A percentile compares a stretch with the other conserved stretches of the same genome.
Evolutionary conservation across 1,284 basidiomycete genomes (phyloP).

Genomic region (Melampsora americana): DNA sequence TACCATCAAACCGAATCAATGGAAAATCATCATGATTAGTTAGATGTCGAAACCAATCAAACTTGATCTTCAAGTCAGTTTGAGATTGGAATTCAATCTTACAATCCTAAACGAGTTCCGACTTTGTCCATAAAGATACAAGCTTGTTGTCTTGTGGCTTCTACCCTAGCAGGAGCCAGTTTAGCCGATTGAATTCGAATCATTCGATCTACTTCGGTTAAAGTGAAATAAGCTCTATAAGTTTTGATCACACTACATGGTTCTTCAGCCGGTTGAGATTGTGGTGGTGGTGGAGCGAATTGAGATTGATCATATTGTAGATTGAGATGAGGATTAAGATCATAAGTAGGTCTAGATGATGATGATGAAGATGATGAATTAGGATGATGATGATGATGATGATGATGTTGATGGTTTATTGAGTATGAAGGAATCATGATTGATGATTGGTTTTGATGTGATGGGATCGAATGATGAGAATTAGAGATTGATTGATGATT

Average conservation of each 20-base stretch:
- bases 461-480: no score
- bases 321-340: not conserved
- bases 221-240: conserved; percentile 36
- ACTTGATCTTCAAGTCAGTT: not conserved
- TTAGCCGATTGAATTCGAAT: conserved; percentile 29
- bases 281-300: not conserved
- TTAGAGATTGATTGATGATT: no score
- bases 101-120: conserved; percentile 86
- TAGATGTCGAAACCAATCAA: not conserved
- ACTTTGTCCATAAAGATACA: conserved; percentile 84
- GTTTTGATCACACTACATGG: conserved; percentile 30
- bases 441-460: no score
- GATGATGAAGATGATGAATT: no score
- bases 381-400: no score
- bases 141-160: conserved; percentile 74
- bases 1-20: no score
- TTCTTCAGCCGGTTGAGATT: not conserved
- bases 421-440: no score
- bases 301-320: not conserved
- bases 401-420: no score
- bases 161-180: conserved; percentile 58
- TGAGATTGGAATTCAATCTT: conserved; percentile 49
- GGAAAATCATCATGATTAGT: conserved; percentile 2
- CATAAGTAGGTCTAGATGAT: not conserved
- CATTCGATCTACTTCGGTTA: conserved; percentile 37